These are phyloP conservation scores for Nakaseomyces sp. DNA, from an alignment of 1,139 yeast genomes.

Conservation along the genomic window DNA sequence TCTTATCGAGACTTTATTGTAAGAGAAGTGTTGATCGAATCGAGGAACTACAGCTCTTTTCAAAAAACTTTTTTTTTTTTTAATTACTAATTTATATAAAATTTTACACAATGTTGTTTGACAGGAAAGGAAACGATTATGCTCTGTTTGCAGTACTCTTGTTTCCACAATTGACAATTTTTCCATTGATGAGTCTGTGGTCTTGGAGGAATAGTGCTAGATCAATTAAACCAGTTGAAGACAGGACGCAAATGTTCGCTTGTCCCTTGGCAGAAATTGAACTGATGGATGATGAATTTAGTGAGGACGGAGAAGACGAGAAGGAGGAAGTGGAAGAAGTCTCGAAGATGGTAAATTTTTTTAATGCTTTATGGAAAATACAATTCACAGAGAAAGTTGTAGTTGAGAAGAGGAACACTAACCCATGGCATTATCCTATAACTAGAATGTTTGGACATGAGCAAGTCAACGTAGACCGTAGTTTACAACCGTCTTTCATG, in stretches of 20 bases:
- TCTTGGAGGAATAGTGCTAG: constrained; percentile 35
- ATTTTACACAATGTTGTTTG: neutral
- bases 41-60: no score
- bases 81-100: no score
- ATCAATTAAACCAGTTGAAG: constrained; percentile 32
- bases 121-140: constrained; percentile 13
- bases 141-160: constrained; percentile 12
- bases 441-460: neutral
- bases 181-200: constrained; percentile 33
- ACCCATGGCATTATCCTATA: neutral
- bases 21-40: no score
- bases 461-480: no score
- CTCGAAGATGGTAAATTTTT: neutral
- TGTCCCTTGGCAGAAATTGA: neutral
- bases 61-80: no score
- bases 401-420: no score
- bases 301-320: neutral
- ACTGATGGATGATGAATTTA: neutral
- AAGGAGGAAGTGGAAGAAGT: neutral
- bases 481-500: no score
- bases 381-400: constrained; percentile 4
- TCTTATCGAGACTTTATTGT: no score
- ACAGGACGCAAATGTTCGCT: constrained; percentile 5
- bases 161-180: constrained; percentile 16
- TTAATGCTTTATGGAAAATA: neutral